A percentile compares a stretch with the other conserved stretches of the same genome.
Evolutionary conservation across 345 rosid genomes (phyloP).

Genomic region (Salix suchowensis): DNA sequence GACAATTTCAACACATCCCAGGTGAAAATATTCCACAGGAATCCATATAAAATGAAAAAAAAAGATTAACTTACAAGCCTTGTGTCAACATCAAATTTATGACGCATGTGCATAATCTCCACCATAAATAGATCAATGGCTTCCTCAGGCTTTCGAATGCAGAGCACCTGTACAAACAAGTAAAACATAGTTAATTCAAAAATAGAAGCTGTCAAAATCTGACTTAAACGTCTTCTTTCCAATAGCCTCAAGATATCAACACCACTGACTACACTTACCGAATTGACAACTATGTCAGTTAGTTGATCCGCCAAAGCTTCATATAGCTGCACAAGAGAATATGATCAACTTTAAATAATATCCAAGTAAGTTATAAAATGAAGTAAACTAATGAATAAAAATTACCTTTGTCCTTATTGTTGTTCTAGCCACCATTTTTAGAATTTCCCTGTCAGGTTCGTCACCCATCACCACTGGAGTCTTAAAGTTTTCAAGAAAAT

Average conservation of each 20-base stretch:
- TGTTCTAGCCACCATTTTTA: constrained; percentile 97
- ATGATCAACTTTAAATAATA: constrained; percentile 10
- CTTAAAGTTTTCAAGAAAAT: constrained; percentile 86
- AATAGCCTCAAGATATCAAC: background rate
- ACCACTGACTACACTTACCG: constrained; percentile 40
- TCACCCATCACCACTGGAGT: constrained; percentile 91
- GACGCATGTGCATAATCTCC: constrained; percentile 99
- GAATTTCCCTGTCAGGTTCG: constrained; percentile 92
- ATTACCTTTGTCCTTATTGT: constrained; percentile 87
- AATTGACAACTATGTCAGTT: constrained; percentile 82
- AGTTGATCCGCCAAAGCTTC: constrained; percentile 92
- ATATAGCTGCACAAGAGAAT: constrained; percentile 48
- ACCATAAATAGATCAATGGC: constrained; percentile 94
- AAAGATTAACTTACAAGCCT: constrained; percentile 49
- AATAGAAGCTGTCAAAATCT: background rate
- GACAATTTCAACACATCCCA: background rate
- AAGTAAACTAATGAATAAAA: background rate
- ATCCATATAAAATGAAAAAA: background rate
- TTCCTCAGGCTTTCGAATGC: constrained; percentile 82
- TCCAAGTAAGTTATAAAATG: background rate
- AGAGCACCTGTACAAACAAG: constrained; percentile 59
- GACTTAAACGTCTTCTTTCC: background rate
- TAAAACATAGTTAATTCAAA: background rate
- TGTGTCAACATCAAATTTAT: constrained; percentile 95
- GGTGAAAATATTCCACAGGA: background rate